phyloP scores from a whole-genome alignment of 169 alveolate genomes.

The Plasmodium vivax region DNA sequence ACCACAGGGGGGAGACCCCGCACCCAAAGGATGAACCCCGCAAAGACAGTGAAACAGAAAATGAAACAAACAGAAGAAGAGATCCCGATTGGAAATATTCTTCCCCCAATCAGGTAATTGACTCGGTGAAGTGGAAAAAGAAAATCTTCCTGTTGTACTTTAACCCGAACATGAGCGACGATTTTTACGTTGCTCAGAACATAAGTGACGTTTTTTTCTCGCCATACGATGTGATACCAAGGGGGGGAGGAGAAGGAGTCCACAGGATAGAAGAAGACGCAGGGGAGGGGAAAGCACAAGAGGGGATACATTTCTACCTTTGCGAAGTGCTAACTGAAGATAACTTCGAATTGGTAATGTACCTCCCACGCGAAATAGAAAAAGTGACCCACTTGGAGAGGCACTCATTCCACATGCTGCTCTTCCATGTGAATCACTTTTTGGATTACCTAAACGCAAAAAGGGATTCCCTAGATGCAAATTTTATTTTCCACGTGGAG shows the following conservation, averaged over 20 bases:
- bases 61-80: neutral
- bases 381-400: neutral
- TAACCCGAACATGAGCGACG: neutral
- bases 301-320: conserved; percentile 12
- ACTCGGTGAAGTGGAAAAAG: conserved; percentile 8
- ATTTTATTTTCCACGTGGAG: conserved; percentile 38
- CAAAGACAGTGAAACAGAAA: neutral
- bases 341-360: conserved; percentile 23
- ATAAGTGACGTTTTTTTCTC: conserved; percentile 14
- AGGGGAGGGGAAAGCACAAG: neutral
- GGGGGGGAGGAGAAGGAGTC: neutral
- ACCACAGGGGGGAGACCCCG: neutral
- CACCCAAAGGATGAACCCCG: neutral
- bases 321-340: conserved; percentile 34
- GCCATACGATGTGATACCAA: neutral
- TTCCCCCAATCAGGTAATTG: conserved; percentile 10
- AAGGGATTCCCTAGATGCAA: conserved; percentile 20
- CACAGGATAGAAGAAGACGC: neutral
- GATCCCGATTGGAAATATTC: neutral
- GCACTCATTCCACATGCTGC: conserved; percentile 4
- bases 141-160: conserved; percentile 20
- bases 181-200: conserved; percentile 23
- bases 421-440: conserved; percentile 12
- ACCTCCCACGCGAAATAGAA: conserved; percentile 13
- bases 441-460: neutral